Percentiles rank a stretch among this genome's conserved stretches.
Evolutionary conservation across 176 grass and related monocot species (phyloP).

Genomic region (Carex pumila): DNA sequence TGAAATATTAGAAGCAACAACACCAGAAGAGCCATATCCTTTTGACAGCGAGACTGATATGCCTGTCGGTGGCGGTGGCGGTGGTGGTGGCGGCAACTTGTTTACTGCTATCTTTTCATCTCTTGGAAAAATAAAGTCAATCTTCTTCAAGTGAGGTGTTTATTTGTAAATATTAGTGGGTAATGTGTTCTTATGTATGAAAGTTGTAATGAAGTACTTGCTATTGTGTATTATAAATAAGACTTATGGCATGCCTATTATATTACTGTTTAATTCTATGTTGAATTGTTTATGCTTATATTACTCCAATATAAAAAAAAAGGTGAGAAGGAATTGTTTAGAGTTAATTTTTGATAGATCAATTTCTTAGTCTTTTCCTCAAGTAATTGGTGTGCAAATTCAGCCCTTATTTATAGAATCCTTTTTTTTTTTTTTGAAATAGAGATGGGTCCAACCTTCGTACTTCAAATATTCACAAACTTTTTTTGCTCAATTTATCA

Average conservation of each 20-base stretch:
- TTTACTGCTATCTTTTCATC: not conserved
- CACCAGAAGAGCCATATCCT: slow-evolving; percentile 34
- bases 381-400: too few species aligned
- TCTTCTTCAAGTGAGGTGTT: not conserved
- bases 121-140: not conserved
- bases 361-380: too few species aligned
- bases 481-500: too few species aligned
- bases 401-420: too few species aligned
- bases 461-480: too few species aligned
- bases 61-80: slow-evolving; percentile 14
- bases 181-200: not conserved
- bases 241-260: not conserved
- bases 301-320: too few species aligned
- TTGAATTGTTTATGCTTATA: too few species aligned
- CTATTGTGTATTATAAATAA: not conserved
- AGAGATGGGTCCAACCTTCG: too few species aligned
- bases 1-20: slow-evolving; percentile 36
- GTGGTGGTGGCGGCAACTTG: not conserved
- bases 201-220: not conserved
- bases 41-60: slow-evolving; percentile 57
- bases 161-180: not conserved
- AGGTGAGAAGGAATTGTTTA: too few species aligned
- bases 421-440: too few species aligned
- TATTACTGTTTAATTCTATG: too few species aligned
- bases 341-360: too few species aligned